Evolutionary conservation across 2,329 filamentous ascomycete genomes (phyloP).

Genomic region (Xylariomycetidae sp.): DNA sequence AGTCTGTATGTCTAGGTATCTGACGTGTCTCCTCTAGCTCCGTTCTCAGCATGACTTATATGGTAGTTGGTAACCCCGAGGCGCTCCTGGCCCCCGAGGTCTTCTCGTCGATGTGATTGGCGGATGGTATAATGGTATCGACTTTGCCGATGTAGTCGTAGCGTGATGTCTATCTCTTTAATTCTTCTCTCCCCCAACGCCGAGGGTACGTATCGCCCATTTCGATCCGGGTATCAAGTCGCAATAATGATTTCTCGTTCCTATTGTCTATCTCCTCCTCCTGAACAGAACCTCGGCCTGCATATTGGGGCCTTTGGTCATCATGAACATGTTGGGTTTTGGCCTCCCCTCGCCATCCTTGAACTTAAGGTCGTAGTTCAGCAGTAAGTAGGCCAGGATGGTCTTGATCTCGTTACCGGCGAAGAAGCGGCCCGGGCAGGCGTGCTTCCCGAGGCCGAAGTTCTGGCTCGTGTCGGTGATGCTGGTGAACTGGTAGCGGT

Average conservation of each 20-base stretch:
- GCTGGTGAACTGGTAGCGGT: conserved; percentile 28
- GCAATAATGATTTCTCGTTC: neutral
- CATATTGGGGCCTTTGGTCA: conserved; percentile 27
- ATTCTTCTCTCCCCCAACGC: too few relatives aligned
- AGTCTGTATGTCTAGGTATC: too few relatives aligned
- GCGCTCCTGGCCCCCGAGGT: too few relatives aligned
- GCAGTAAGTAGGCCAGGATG: conserved; percentile 35
- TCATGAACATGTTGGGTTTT: conserved; percentile 27
- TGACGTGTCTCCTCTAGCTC: too few relatives aligned
- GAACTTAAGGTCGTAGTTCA: conserved; percentile 35
- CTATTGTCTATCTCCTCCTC: too few relatives aligned
- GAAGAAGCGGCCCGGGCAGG: conserved; percentile 41
- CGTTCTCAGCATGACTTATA: too few relatives aligned
- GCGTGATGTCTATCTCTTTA: too few relatives aligned
- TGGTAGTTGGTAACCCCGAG: too few relatives aligned
- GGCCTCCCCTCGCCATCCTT: conserved; percentile 23
- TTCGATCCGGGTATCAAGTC: neutral
- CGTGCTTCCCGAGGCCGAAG: conserved; percentile 35
- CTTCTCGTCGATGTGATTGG: too few relatives aligned
- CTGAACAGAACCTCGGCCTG: conserved; percentile 26
- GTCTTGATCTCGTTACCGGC: conserved; percentile 42
- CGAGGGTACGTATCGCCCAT: neutral
- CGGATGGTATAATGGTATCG: too few relatives aligned
- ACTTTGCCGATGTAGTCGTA: too few relatives aligned
- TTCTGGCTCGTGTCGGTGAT: conserved; percentile 31